These are phyloP conservation scores for Erythrobasidium hasegawianum DNA, from an alignment of 1,284 basidiomycete genomes.

Conservation along the genomic window DNA sequence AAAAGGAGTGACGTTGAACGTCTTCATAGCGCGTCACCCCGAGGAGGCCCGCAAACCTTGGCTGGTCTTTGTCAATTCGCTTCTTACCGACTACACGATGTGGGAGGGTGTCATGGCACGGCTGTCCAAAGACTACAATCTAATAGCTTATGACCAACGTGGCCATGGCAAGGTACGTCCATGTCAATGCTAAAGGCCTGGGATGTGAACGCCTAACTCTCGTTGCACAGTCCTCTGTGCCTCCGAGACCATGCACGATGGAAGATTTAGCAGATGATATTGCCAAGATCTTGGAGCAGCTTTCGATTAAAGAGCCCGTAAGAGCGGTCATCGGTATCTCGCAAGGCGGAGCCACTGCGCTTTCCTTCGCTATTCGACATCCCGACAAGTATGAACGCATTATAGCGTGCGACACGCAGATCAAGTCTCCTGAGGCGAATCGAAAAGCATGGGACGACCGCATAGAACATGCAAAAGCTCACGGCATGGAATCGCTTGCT, in stretches of 20 bases:
- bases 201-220: too few relatives aligned
- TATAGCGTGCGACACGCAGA: constrained; percentile 52
- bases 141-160: constrained; percentile 52
- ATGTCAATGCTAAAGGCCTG: too few relatives aligned
- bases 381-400: constrained; percentile 46
- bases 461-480: constrained; percentile 47
- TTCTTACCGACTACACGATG: constrained; percentile 52
- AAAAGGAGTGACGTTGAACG: constrained; percentile 40
- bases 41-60: constrained; percentile 43
- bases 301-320: constrained; percentile 46
- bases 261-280: constrained; percentile 50
- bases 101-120: constrained; percentile 50
- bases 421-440: constrained; percentile 50
- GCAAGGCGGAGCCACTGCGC: constrained; percentile 52
- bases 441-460: constrained; percentile 52
- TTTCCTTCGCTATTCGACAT: constrained; percentile 50
- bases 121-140: constrained; percentile 49
- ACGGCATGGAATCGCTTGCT: constrained; percentile 48
- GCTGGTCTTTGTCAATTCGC: constrained; percentile 52
- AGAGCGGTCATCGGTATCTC: constrained; percentile 52
- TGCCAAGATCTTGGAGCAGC: constrained; percentile 47
- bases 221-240: constrained; percentile 47
- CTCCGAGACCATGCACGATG: constrained; percentile 48
- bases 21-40: constrained; percentile 37
- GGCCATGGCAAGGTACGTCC: constrained; percentile 50